Evolutionary conservation across 495 filamentous ascomycete genomes (phyloP), one percentile per base, ranked within the genome.

Genomic region (Neurospora sp.): DNA sequence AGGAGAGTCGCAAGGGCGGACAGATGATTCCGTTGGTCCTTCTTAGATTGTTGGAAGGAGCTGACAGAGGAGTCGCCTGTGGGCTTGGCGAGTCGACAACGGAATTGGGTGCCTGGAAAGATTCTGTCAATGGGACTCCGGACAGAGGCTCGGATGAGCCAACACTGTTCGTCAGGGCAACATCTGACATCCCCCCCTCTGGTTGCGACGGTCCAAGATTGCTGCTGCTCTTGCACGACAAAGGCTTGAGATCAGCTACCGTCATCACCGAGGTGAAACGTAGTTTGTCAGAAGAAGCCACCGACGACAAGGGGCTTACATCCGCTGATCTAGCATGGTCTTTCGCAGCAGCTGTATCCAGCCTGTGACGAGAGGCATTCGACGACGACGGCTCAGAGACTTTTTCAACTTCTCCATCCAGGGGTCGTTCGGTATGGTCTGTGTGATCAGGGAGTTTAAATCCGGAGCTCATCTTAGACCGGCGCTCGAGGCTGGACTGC

Each of bases 161-260:
- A 35, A 16, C 3, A 35, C 27, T 65, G 53, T 37, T 35, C 31
- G 31, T 35, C 31, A 35, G 27, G 27, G 27, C 2, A 31, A 31
- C 27, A 31, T 31, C 27, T 31, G 27, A 31, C 27, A 31, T 3
- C 0, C 3, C 3, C 27, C 27, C 53, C 12, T 65, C 22, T 16
- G 27, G 6, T 3, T 59, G 48, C 6, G 27, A 4, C 12, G 53
- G 53, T 14, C 27, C 1, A 27, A 37, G 2, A 35, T 18, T 18
- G 14, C 27, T 35, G 53, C 53, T 65, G 14, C 22, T 65, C 14
- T 35, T 44, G 27, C 68, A 39, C 11, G 74, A 68, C n/a, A 75
- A 77, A 1, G 79, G 76, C 40, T 73, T 31, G 8, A 74, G 20
- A 10, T 80, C 76, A 18, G 70, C 75, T 8, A 79, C 75, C 0